Evolutionary conservation across 2,329 filamentous ascomycete species (phyloP), one percentile per base, ranked within the genome.

Genomic region (Aspergillus sp.): DNA sequence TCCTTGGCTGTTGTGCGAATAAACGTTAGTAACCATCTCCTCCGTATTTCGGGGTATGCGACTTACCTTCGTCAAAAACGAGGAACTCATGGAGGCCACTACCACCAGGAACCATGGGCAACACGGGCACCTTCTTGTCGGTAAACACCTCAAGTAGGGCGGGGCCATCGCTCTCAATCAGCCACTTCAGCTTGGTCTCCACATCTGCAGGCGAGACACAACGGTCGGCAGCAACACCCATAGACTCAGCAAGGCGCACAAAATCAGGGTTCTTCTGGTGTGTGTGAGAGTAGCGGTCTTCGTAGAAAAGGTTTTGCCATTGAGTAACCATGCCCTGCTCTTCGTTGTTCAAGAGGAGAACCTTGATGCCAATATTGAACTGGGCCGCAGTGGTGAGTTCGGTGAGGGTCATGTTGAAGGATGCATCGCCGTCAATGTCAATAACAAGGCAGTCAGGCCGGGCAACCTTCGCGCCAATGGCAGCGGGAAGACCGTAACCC

Each of bases 301-400:
- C 89, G 80, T 96, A 98, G 80, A 98, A 98, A 64, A 98, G 86
- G 68, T 91, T 93, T 78, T 98, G 93, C 93, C 93, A 98, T 79
- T 97, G 93, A 1, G 93, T 97, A 43, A 98, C 93, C 93, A 98
- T 98, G 53, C 93, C 93, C 78, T 97, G 93, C 78, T 98, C 92
- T 76, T 96, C 92, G 76, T 96, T 99, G 82, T 98, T 98, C 55
- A 99, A 77, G 24, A 98, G 83, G 66, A 98, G 91, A 59, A 98
- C 84, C 84, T 98, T 98, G 76, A 96, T 88, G 63, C 90, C 93
- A 74, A 98, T 97, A 79, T 95, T 90, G 82, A 98, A 98, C 78
- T 99, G 93, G 8, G 90, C 86, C 42, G 93, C 93, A 2, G 93
- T 97, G 45, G 89, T 90, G 53, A 99, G 86, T 79, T 99, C 95